Evolutionary conservation across 1,284 basidiomycete species (phyloP), one percentile per base, ranked within the genome.

Genomic region (Marasmius oreades): DNA sequence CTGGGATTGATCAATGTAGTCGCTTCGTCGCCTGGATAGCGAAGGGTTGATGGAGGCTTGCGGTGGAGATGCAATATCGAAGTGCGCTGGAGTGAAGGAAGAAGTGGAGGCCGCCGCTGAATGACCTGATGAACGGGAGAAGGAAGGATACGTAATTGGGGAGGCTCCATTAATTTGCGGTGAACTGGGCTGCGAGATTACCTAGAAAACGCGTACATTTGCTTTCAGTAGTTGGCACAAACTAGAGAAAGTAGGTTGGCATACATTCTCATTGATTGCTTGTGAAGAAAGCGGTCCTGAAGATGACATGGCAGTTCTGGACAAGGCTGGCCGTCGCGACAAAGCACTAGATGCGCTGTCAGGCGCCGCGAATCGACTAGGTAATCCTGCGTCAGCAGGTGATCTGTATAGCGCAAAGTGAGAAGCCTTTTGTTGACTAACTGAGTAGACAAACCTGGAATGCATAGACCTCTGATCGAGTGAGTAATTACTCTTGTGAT

Each of bases 11-110:
- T 94, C 91, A 53, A 90, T 75, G 65, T 86, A 92, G 62, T 93
- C 90, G 64, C 84, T 89, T 52, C 90, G 81, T 61, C 90, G 79
- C 16, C 92, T 82, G 0, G 90, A 80, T 3, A 90, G 72, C 1
- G 88, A 85, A 37, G 86, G 82, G 61, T 86, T 89, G 62, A 91
- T 83, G 33, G 92, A 92, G 11, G 89, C 91, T 66, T 85, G 85
- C 1, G 92, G 89, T 18, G 88, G 89, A 1, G 90, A 80, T 0
- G 88, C 60, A 48, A 80, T 78, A 42, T 71, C 72, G 53, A 67
- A 70, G 24, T 62, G 53, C 56, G 57, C 53, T 53, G 64, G 62
- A 57, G 72, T 23, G 69, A 75, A 71, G 47, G 70, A 36, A 66
- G 73, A 55, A 64, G 70, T 51, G 62, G 65, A 62, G 66, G 73